Evolutionary conservation across 2,329 filamentous ascomycete genomes (phyloP).

Genomic region (Chalaropsis ovoidea): DNA sequence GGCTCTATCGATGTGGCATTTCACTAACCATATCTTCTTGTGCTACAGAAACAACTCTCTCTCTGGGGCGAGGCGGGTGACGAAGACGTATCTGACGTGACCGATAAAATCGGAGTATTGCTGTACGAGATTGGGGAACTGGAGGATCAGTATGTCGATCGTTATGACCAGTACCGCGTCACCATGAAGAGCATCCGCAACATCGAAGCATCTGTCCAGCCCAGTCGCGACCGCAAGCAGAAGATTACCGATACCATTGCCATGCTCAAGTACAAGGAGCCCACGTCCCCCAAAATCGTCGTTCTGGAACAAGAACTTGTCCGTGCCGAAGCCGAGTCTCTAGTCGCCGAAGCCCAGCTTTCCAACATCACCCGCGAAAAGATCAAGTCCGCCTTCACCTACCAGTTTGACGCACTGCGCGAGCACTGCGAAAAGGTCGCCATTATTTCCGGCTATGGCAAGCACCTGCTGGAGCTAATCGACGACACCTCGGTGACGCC

Average conservation of each 20-base stretch:
- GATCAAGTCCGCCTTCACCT: conserved; percentile 94
- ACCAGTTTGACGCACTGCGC: conserved; percentile 93
- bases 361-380: conserved; percentile 99
- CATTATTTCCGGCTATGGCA: conserved; percentile 94
- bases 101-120: conserved; percentile 94
- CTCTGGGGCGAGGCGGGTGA: conserved; percentile 94
- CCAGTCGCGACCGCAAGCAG: conserved; percentile 97
- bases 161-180: conserved; percentile 97
- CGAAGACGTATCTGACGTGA: conserved; percentile 96
- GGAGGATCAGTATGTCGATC: conserved; percentile 95
- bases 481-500: conserved; percentile 96
- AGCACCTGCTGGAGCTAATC: conserved; percentile 92
- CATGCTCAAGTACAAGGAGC: conserved; percentile 98
- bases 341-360: conserved; percentile 93
- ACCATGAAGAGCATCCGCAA: conserved; percentile 99
- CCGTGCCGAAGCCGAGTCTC: conserved; percentile 94
- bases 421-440: conserved; percentile 98
- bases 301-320: conserved; percentile 98
- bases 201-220: conserved; percentile 96
- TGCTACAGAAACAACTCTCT: conserved; percentile 82
- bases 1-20: not conserved
- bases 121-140: conserved; percentile 98
- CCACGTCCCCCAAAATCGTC: conserved; percentile 93
- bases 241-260: conserved; percentile 99
- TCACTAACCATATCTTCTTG: conserved; percentile 7